These are phyloP conservation scores for Cordyceps javanica DNA, from an alignment of 2,329 filamentous ascomycete genomes.

Conservation along the genomic window DNA sequence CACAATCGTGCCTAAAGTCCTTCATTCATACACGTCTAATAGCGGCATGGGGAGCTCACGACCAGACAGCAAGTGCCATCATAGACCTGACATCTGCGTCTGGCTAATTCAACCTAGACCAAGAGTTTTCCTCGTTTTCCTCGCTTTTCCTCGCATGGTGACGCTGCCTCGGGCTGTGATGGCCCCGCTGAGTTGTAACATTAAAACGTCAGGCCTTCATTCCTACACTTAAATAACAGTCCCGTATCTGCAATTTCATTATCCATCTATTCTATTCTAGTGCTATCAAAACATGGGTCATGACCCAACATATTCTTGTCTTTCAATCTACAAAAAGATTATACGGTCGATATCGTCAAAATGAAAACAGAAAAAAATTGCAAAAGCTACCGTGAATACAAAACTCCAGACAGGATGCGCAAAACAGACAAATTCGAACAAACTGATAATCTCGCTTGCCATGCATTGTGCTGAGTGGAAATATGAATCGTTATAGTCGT, in stretches of 20 bases:
- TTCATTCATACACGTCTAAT: too few species aligned
- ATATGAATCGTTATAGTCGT: background rate
- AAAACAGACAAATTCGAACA: background rate
- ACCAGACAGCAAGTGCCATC: too few species aligned
- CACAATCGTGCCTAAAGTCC: too few species aligned
- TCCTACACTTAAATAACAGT: background rate
- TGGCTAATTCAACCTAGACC: too few species aligned
- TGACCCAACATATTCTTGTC: background rate
- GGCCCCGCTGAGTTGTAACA: too few species aligned
- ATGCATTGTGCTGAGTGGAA: background rate
- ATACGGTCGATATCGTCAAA: background rate
- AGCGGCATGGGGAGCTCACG: too few species aligned
- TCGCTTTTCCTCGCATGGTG: too few species aligned
- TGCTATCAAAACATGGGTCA: background rate
- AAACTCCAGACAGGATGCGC: background rate
- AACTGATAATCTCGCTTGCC: background rate
- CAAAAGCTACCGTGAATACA: background rate
- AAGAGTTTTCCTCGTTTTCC: too few species aligned
- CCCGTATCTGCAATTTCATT: background rate
- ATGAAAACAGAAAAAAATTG: background rate
- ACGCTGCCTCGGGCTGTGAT: too few species aligned
- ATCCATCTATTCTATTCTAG: slow-evolving; percentile 6
- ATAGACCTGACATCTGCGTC: too few species aligned
- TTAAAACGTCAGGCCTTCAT: too few species aligned
- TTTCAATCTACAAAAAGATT: background rate